Evolutionary conservation across 2,329 filamentous ascomycete genomes (phyloP).

Genomic region (Ceratocystis cubensis): DNA sequence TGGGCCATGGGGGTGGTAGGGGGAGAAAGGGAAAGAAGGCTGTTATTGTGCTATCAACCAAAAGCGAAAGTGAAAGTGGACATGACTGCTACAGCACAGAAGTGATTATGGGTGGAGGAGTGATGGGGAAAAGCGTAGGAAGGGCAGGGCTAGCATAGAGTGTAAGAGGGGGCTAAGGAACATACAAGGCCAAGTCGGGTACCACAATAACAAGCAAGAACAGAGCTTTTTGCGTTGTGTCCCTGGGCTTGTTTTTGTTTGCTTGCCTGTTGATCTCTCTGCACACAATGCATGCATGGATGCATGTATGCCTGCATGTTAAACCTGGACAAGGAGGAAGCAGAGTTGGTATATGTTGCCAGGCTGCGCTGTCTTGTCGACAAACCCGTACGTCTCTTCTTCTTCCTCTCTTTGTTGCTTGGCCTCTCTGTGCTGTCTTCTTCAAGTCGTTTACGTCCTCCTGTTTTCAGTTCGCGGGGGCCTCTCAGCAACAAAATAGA

Average conservation of each 20-base stretch:
- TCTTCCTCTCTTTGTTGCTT: background rate
- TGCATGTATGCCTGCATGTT: conserved; percentile 1
- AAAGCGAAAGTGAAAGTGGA: conserved; percentile 9
- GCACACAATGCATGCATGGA: conserved; percentile 1
- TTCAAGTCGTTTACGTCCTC: background rate
- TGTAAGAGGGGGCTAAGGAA: background rate
- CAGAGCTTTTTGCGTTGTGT: background rate
- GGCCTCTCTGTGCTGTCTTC: background rate
- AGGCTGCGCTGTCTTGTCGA: conserved; percentile 4
- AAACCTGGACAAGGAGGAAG: background rate
- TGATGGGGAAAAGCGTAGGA: background rate
- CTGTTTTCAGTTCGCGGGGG: background rate
- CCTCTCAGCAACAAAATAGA: background rate
- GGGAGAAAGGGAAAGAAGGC: background rate
- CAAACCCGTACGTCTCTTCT: background rate
- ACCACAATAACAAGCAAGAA: conserved; percentile 10
- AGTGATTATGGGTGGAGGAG: background rate
- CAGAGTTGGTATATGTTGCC: conserved; percentile 8
- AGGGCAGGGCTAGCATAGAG: background rate
- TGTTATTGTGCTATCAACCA: background rate
- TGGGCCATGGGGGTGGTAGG: background rate
- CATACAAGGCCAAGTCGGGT: background rate
- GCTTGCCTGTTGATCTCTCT: conserved; percentile 7
- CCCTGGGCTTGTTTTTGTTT: background rate
- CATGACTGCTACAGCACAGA: conserved; percentile 5